Evolutionary conservation across 768 basidiomycete species (phyloP).

Genomic region (Cyclocybe cylindracea): DNA sequence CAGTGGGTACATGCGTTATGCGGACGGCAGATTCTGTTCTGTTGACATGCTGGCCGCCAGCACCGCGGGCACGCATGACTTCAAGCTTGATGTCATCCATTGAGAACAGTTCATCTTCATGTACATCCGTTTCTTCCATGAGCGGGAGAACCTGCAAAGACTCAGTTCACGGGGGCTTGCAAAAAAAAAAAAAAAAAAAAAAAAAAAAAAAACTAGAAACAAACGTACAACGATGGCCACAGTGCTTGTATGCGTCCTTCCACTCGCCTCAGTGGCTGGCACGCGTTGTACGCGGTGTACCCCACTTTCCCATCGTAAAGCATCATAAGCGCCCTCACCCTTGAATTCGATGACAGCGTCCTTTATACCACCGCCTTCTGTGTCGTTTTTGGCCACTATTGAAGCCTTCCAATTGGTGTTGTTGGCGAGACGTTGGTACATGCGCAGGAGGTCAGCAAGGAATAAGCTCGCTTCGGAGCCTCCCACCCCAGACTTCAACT

Average conservation of each 20-base stretch:
- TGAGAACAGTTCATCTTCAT: conserved; percentile 65
- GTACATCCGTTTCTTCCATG: conserved; percentile 60
- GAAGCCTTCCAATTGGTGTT: conserved; percentile 58
- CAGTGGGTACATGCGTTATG: conserved; percentile 88
- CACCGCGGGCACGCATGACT: conserved; percentile 96
- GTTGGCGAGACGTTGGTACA: conserved; percentile 76
- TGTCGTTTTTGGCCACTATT: conserved; percentile 58
- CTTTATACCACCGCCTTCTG: conserved; percentile 66
- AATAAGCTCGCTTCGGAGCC: conserved; percentile 89
- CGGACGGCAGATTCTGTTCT: conserved; percentile 98
- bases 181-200: not conserved
- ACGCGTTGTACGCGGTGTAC: conserved; percentile 96
- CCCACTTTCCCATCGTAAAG: conserved; percentile 87
- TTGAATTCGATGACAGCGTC: conserved; percentile 82
- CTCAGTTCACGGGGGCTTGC: not conserved
- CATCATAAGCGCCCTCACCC: conserved; percentile 77
- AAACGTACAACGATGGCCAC: conserved; percentile 77
- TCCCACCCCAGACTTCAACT: conserved; percentile 91
- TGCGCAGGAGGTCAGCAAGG: conserved; percentile 70
- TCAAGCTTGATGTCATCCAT: conserved; percentile 90
- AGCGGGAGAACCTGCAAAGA: conserved; percentile 77
- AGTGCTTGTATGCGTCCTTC: conserved; percentile 91
- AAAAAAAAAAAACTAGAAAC: not conserved
- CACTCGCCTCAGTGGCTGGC: conserved; percentile 86
- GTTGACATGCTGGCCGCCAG: conserved; percentile 99